phyloP scores from a whole-genome alignment of 2,329 filamentous ascomycete species.

The Ceratocystis alfenasii region DNA sequence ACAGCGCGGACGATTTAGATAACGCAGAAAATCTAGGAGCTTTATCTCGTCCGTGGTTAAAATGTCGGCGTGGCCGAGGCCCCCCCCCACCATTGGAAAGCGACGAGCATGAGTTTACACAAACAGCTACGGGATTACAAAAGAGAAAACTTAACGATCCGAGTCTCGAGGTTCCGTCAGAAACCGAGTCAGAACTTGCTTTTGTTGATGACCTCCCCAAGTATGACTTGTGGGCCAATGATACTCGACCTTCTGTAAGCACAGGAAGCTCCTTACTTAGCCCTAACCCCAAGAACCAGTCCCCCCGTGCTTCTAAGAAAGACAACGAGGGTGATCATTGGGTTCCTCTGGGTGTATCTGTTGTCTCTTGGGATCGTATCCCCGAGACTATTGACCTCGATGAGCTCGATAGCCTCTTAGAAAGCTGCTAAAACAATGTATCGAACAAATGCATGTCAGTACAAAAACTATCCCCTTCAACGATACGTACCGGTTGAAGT shows the following conservation, averaged over 20 bases:
- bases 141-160: constrained; percentile 47
- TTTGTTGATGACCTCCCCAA: constrained; percentile 33
- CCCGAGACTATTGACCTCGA: constrained; percentile 86
- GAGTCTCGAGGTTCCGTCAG: constrained; percentile 22
- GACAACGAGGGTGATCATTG: constrained; percentile 34
- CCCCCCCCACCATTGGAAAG: constrained; percentile 81
- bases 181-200: constrained; percentile 28
- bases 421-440: constrained; percentile 46
- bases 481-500: background rate
- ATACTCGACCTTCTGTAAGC: constrained; percentile 28
- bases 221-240: constrained; percentile 23
- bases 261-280: constrained; percentile 27
- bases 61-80: constrained; percentile 42
- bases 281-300: constrained; percentile 23
- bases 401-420: constrained; percentile 79
- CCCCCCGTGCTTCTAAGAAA: constrained; percentile 26
- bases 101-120: constrained; percentile 92
- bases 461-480: background rate
- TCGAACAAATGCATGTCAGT: background rate
- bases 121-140: constrained; percentile 77
- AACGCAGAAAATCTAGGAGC: constrained; percentile 40
- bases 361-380: constrained; percentile 49
- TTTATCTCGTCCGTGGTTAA: constrained; percentile 35
- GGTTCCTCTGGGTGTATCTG: constrained; percentile 25
- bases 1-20: constrained; percentile 44